Base-by-base conservation (phyloP, 2,329 filamentous ascomycete species). In the Phialocephala sp. region DNA sequence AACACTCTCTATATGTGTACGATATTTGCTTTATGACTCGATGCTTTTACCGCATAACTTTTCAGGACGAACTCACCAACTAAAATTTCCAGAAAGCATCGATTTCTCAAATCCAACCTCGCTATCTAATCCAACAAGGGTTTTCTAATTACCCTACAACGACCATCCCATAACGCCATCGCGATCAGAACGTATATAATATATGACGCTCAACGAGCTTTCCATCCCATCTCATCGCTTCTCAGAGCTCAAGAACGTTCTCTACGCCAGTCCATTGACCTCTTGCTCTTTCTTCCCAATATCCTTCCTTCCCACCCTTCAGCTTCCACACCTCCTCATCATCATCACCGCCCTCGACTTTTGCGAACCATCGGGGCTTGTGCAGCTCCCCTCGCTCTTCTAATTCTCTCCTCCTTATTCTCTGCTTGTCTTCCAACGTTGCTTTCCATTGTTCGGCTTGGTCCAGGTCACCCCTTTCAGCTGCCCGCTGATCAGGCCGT, bases 201-300 rank as follows among this genome's bases (percentile, higher is more conserved):
- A 32, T 52, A 35, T 50, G 4, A 32, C 50, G 14, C 14, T 27
- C n/a, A 18, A 35, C 24, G 18, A 50, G n/a, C 45, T 50, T 54
- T 11, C 22, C 18, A 18, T 8, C 20, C n/a, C 43, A 27, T 9
- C 22, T 27, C 47, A 27, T 11, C 50, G 15, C 24, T 27, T 55
- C 20, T 55, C 20, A 61, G 18, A 52, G 35, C 24, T 69, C 66
- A 85, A 88, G 60, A 41, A 88, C 80, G 56, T 85, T 79, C 69
- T 82, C 79, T 39, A 87, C 77, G 5, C 83, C 84, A 4, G 75
- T 77, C 92, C 92, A 97, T 63, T 82, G 82, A 1, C 89, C 89
- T 69, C 81, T 86, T 2, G 83, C 84, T 67, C 94, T 86, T 79
- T 92, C 90, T 76, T 97, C 94, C 95, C 95, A 99, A 79, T 99